Conservation (phyloP, 208 protist genomes). For the Wallacemonas rigidus region DNA sequence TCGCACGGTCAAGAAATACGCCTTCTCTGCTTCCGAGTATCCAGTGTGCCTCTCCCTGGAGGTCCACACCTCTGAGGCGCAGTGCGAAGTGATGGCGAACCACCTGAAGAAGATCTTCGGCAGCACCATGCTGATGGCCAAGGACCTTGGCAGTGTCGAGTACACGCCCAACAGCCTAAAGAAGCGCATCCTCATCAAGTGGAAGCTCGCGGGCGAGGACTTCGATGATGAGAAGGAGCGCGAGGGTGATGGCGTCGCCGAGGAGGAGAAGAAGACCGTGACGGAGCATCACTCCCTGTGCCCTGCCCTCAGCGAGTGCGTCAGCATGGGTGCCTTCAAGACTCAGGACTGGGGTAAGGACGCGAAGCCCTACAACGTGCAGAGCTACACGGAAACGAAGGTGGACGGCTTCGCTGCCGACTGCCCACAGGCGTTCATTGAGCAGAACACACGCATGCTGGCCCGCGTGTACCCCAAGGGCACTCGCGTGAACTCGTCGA, state of each 20-base stretch:
- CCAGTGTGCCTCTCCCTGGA: slow-evolving; percentile 72
- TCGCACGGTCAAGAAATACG: slow-evolving; percentile 44
- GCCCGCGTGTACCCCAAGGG: slow-evolving; percentile 90
- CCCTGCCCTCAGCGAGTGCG: slow-evolving; percentile 36
- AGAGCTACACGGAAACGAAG: slow-evolving; percentile 62
- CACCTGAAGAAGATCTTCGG: slow-evolving; percentile 48
- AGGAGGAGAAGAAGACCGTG: slow-evolving; percentile 20
- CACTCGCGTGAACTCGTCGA: slow-evolving; percentile 77
- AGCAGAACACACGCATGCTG: slow-evolving; percentile 71
- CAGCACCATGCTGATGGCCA: slow-evolving; percentile 25
- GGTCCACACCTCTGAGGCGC: slow-evolving; percentile 47
- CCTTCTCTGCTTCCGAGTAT: slow-evolving; percentile 46
- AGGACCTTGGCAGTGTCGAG: slow-evolving; percentile 17
- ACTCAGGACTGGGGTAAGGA: slow-evolving; percentile 50
- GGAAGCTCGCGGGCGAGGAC: slow-evolving; percentile 37
- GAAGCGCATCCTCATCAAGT: slow-evolving; percentile 46
- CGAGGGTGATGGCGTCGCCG: slow-evolving; percentile 11
- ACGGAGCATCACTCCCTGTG: slow-evolving; percentile 20
- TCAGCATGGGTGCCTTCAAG: slow-evolving; percentile 49
- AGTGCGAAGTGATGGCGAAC: slow-evolving; percentile 49
- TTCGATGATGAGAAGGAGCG: slow-evolving; percentile 30
- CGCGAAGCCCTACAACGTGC: slow-evolving; percentile 49
- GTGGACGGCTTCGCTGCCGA: slow-evolving; percentile 33
- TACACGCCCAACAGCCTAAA: slow-evolving; percentile 43
- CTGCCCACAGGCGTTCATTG: slow-evolving; percentile 30